Percentiles rank a stretch among this genome's conserved stretches.
These are phyloP conservation scores for Paramarasmius palmivorus DNA, from an alignment of 1,284 basidiomycete species.

Conservation along the genomic window DNA sequence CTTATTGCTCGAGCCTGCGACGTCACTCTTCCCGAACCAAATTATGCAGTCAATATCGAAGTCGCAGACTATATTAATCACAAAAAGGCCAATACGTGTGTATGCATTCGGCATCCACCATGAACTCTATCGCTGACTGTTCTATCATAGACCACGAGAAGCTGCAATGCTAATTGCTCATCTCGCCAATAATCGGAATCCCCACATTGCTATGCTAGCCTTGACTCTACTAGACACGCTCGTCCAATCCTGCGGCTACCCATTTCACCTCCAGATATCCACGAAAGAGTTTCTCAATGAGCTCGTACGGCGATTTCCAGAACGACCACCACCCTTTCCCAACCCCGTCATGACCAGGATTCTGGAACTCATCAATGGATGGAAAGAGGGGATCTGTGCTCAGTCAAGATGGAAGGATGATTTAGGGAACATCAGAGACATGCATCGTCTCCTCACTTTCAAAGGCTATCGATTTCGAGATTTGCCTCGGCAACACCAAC, in stretches of 20 bases:
- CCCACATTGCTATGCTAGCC: conserved; percentile 85
- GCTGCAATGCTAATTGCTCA: conserved; percentile 84
- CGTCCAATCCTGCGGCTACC: conserved; percentile 94
- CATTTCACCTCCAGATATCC: conserved; percentile 95
- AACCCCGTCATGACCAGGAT: conserved; percentile 95
- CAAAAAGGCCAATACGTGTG: conserved; percentile 97
- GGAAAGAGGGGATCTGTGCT: conserved; percentile 93
- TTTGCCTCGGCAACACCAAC: conserved; percentile 41
- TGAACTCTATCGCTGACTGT: conserved; percentile 5
- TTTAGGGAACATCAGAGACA: conserved; percentile 95
- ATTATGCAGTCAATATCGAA: conserved; percentile 91
- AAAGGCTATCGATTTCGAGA: conserved; percentile 95
- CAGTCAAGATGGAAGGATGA: conserved; percentile 96
- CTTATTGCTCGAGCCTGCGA: conserved; percentile 87
- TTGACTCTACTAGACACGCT: conserved; percentile 89
- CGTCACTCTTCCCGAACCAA: conserved; percentile 83
- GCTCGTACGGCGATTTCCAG: conserved; percentile 96
- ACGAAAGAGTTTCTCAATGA: conserved; percentile 99
- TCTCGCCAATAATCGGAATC: conserved; percentile 87
- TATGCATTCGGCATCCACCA: conserved; percentile 16
- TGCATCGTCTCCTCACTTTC: conserved; percentile 94
- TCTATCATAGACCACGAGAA: conserved; percentile 71
- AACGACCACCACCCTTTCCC: conserved; percentile 93
- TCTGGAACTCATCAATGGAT: conserved; percentile 89
- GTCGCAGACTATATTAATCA: conserved; percentile 91